Evolutionary conservation across 176 grass and related monocot species (phyloP).

Genomic region (Microstegium vimineum): DNA sequence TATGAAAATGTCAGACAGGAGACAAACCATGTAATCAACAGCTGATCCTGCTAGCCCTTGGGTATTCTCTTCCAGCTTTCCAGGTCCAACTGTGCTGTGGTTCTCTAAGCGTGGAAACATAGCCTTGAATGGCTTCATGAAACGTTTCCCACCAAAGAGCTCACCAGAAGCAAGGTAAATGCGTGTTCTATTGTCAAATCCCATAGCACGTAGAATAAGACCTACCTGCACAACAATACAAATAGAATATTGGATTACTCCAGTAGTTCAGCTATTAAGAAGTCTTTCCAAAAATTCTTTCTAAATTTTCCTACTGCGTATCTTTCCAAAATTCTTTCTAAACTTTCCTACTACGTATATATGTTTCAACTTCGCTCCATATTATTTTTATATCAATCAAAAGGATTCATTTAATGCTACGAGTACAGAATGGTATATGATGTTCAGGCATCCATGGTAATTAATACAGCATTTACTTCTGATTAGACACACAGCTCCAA

Average conservation of each 20-base stretch:
- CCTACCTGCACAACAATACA: constrained; percentile 60
- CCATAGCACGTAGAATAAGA: constrained; percentile 65
- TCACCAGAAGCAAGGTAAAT: constrained; percentile 95
- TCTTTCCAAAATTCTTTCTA: background rate
- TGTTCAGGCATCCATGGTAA: background rate
- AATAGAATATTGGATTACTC: background rate
- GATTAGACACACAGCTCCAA: background rate
- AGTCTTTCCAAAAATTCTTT: background rate
- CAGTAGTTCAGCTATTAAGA: background rate
- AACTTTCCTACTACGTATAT: background rate
- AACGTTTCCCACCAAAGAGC: constrained; percentile 85
- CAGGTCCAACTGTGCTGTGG: constrained; percentile 68
- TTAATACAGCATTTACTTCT: background rate
- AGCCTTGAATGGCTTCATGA: constrained; percentile 83
- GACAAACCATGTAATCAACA: constrained; percentile 98
- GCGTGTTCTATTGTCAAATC: constrained; percentile 75
- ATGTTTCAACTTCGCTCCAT: background rate
- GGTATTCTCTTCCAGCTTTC: constrained; percentile 73
- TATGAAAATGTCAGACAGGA: constrained; percentile 92
- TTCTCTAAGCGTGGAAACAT: constrained; percentile 78
- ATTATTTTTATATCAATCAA: background rate
- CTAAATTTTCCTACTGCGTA: background rate
- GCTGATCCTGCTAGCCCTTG: constrained; percentile 74
- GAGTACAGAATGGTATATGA: background rate
- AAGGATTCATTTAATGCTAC: background rate